Evolutionary conservation across 495 filamentous ascomycete genomes (phyloP).

Genomic region (Podospora conica): DNA sequence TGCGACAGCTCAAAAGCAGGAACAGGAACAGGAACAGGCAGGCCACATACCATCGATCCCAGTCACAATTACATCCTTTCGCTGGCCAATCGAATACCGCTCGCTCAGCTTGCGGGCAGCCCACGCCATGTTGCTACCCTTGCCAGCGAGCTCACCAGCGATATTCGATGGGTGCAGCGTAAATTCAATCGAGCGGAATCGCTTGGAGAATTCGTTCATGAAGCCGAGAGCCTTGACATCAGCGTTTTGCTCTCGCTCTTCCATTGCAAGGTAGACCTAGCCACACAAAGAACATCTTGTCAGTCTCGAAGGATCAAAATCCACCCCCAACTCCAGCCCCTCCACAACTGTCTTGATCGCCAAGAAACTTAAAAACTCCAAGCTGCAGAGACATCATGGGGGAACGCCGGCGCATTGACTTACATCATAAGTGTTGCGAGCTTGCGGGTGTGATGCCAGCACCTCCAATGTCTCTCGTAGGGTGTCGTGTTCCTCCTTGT

Average conservation of each 20-base stretch:
- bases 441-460: slow-evolving; percentile 57
- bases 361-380: background rate
- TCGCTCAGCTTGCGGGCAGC: slow-evolving; percentile 56
- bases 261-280: slow-evolving; percentile 68
- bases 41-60: slow-evolving; percentile 58
- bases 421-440: slow-evolving; percentile 59
- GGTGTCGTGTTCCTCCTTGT: slow-evolving; percentile 61
- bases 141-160: slow-evolving; percentile 57
- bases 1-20: slow-evolving; percentile 8
- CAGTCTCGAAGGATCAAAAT: slow-evolving; percentile 1
- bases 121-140: slow-evolving; percentile 63
- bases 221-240: slow-evolving; percentile 50
- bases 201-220: slow-evolving; percentile 49
- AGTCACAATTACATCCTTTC: slow-evolving; percentile 58
- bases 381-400: no score
- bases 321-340: background rate
- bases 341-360: background rate
- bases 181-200: slow-evolving; percentile 54
- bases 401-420: slow-evolving; percentile 29
- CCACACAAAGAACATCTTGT: slow-evolving; percentile 6
- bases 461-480: slow-evolving; percentile 59
- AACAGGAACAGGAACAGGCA: no score
- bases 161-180: slow-evolving; percentile 58
- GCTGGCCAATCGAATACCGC: slow-evolving; percentile 42
- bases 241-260: slow-evolving; percentile 50